Percentiles rank a stretch among this genome's conserved stretches.
Conservation (phyloP, 208 protist genomes). For the Leishmania tarentolae region DNA sequence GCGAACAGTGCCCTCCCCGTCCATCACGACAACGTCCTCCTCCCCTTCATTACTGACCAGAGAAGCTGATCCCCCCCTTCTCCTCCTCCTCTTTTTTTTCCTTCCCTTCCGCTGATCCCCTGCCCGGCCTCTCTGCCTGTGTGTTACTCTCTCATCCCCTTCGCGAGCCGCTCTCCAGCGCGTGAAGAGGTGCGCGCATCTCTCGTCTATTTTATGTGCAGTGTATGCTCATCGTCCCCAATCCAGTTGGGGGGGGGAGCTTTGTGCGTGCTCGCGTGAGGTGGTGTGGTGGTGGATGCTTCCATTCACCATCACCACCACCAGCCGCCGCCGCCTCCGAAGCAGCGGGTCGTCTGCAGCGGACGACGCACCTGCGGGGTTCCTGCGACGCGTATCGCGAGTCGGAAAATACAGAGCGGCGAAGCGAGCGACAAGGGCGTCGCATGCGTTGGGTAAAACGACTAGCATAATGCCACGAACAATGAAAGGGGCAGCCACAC, state of each 20-base stretch:
- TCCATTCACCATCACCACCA: neutral
- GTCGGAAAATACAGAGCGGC: neutral
- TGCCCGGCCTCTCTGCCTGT: too few relatives aligned
- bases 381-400: neutral
- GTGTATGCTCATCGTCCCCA: too few relatives aligned
- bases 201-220: too few relatives aligned
- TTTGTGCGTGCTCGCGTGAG: neutral
- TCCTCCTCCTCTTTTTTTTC: neutral
- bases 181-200: neutral
- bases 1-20: neutral
- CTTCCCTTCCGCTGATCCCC: neutral
- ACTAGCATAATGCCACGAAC: neutral
- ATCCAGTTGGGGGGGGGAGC: too few relatives aligned
- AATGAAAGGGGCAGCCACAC: neutral
- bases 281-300: neutral
- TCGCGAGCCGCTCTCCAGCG: neutral
- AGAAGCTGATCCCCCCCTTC: neutral
- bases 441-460: neutral
- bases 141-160: conserved; percentile 1
- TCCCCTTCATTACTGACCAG: neutral
- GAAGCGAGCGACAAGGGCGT: neutral
- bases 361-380: neutral
- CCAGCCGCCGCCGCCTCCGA: neutral
- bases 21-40: neutral
- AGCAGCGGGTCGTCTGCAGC: neutral